Evolutionary conservation across 805 yeast species (phyloP).

Genomic region (Candida alai): DNA sequence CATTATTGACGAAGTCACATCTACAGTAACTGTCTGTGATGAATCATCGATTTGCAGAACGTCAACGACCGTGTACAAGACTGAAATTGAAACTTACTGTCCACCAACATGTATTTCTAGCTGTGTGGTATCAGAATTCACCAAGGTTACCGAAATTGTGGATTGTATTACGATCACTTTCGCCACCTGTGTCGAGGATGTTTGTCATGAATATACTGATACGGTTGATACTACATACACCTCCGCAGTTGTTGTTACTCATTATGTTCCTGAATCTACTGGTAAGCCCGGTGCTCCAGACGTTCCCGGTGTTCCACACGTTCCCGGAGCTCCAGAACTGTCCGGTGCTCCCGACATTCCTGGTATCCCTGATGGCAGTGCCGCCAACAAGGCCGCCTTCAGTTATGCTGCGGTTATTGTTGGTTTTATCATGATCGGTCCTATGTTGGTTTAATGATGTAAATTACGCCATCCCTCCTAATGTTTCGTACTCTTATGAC

Average conservation of each 20-base stretch:
- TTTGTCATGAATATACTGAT: neutral
- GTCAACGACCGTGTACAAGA: neutral
- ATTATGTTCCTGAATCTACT: conserved; percentile 20
- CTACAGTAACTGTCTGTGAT: conserved; percentile 7
- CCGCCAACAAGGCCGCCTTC: conserved; percentile 24
- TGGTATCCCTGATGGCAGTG: conserved; percentile 20
- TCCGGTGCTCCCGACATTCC: conserved; percentile 16
- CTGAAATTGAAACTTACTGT: conserved; percentile 12
- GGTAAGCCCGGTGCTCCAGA: neutral
- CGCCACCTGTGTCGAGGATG: neutral
- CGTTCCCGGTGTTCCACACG: neutral
- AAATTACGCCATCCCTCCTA: too few species aligned
- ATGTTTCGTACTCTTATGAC: too few species aligned
- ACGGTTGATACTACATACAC: conserved; percentile 13
- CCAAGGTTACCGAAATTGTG: conserved; percentile 1
- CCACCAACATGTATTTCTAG: too few species aligned
- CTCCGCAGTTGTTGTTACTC: conserved; percentile 16
- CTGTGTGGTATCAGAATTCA: too few species aligned
- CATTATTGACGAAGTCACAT: conserved; percentile 2
- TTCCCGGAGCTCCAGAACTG: conserved; percentile 8
- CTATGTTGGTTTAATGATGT: too few species aligned
- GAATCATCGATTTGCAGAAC: conserved; percentile 1
- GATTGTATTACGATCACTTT: conserved; percentile 1
- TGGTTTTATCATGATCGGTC: too few species aligned
- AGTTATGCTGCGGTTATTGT: too few species aligned